phyloP scores from a whole-genome alignment of 176 grass and related monocot genomes.

The Tillandsia fasciculata region DNA sequence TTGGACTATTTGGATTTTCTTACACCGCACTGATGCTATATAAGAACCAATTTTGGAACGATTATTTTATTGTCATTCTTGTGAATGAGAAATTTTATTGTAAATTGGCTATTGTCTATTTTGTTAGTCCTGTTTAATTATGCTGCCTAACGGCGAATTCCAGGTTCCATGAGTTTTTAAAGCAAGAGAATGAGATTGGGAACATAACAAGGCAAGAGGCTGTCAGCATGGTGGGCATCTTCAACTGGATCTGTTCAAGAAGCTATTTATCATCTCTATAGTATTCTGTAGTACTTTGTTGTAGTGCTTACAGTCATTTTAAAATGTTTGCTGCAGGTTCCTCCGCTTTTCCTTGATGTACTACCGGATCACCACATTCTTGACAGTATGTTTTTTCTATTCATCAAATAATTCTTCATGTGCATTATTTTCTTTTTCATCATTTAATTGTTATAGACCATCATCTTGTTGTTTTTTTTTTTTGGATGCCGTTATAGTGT shows the following conservation, averaged over 20 bases:
- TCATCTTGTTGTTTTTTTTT: too few species aligned
- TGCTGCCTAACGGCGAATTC: slow-evolving; percentile 5
- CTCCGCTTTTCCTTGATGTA: slow-evolving; percentile 91
- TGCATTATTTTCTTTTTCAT: background rate
- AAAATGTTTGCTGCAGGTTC: slow-evolving; percentile 54
- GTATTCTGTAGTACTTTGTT: background rate
- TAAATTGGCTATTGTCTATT: background rate
- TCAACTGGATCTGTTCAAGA: slow-evolving; percentile 14
- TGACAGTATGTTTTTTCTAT: slow-evolving; percentile 57
- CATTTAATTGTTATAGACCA: slow-evolving; percentile 2
- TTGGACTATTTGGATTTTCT: too few species aligned
- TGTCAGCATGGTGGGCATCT: slow-evolving; percentile 84
- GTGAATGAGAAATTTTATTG: background rate
- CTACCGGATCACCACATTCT: slow-evolving; percentile 85
- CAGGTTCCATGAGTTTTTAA: slow-evolving; percentile 97
- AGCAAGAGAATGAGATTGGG: slow-evolving; percentile 93
- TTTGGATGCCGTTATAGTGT: too few species aligned
- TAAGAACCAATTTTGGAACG: too few species aligned
- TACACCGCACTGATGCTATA: too few species aligned
- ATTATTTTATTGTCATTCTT: too few species aligned
- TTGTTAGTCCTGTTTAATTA: background rate
- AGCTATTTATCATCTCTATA: background rate
- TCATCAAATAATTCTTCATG: background rate
- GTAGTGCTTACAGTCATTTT: background rate
- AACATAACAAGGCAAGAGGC: slow-evolving; percentile 99